A percentile compares a stretch with the other conserved stretches of the same genome.
Evolutionary conservation across 768 basidiomycete species (phyloP).

Genomic region (Tulasnella sp.): DNA sequence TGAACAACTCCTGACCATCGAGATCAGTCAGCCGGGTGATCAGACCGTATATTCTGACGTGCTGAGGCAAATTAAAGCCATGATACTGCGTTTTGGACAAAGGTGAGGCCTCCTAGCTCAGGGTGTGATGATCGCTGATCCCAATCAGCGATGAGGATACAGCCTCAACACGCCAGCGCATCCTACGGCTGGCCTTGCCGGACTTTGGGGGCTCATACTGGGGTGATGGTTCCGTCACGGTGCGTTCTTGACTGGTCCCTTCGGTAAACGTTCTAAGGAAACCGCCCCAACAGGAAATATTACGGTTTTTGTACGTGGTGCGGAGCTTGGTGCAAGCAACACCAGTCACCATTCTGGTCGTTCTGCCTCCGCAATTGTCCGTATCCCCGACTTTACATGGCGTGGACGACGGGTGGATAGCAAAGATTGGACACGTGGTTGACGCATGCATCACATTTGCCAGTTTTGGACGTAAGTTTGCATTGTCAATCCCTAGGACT

Average conservation of each 20-base stretch:
- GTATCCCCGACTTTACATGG: conserved; percentile 13
- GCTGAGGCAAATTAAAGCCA: not conserved
- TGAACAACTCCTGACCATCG: conserved; percentile 29
- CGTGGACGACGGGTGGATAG: conserved; percentile 50
- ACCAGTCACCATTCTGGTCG: conserved; percentile 49
- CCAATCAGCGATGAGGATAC: not conserved
- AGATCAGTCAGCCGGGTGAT: not conserved
- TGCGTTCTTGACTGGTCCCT: conserved; percentile 31
- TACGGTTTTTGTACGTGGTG: conserved; percentile 60
- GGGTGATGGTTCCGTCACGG: conserved; percentile 50
- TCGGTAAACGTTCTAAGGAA: too few species aligned
- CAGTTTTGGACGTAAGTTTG: conserved; percentile 61
- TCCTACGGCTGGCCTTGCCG: conserved; percentile 6
- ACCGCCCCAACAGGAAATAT: conserved; percentile 63
- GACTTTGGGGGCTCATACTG: conserved; percentile 36
- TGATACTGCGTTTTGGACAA: too few species aligned
- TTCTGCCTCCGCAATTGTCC: conserved; percentile 52
- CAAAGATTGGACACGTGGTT: conserved; percentile 65
- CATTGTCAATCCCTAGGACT: not conserved
- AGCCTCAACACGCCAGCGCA: not conserved
- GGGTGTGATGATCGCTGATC: not conserved
- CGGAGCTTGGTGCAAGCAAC: conserved; percentile 45
- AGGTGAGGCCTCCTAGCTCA: too few species aligned
- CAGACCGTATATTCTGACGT: not conserved
- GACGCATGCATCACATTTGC: conserved; percentile 63